A percentile compares a stretch with the other conserved stretches of the same genome.
Conservation (phyloP, 2,329 filamentous ascomycete species). For the Pseudonectria foliicola region DNA sequence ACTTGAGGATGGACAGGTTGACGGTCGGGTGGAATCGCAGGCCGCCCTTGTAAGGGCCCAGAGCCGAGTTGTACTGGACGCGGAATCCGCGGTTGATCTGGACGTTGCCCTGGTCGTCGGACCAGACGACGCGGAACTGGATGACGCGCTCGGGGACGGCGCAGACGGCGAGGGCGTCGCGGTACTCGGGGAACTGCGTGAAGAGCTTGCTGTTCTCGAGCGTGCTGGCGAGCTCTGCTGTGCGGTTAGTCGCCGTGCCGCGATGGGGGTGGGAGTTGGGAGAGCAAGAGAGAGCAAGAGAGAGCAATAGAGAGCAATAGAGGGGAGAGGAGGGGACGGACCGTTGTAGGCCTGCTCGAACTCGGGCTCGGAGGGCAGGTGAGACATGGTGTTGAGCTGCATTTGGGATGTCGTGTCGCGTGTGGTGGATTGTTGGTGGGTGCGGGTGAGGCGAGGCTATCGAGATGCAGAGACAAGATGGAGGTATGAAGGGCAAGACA, state of each 20-base stretch:
- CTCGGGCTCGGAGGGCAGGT: constrained; percentile 84
- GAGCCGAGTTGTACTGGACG: constrained; percentile 96
- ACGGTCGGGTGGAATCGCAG: constrained; percentile 89
- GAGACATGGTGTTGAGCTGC: constrained; percentile 56
- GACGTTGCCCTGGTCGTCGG: constrained; percentile 81
- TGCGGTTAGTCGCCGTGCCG: no score
- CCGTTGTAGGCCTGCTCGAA: constrained; percentile 98
- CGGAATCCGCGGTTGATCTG: constrained; percentile 94
- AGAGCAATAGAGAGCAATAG: no score
- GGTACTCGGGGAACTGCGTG: constrained; percentile 89
- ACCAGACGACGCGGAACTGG: constrained; percentile 97
- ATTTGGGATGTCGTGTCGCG: constrained; percentile 9
- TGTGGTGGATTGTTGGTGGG: constrained; percentile 1
- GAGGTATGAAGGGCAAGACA: constrained; percentile 1
- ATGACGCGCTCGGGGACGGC: constrained; percentile 91
- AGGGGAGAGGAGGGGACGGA: constrained; percentile 43
- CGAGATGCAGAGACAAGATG: constrained; percentile 1
- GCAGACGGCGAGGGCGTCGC: constrained; percentile 78
- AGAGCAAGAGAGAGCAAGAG: no score
- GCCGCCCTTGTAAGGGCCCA: constrained; percentile 97
- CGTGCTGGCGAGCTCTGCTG: constrained; percentile 90
- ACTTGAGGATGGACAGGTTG: constrained; percentile 80
- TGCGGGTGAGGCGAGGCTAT: constrained; percentile 3
- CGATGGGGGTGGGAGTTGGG: no score
- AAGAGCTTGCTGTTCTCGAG: constrained; percentile 93